Percentiles rank a stretch among this genome's conserved stretches.
phyloP scores from a whole-genome alignment of 1,139 yeast species.

The Lizanozyma gosingica region DNA sequence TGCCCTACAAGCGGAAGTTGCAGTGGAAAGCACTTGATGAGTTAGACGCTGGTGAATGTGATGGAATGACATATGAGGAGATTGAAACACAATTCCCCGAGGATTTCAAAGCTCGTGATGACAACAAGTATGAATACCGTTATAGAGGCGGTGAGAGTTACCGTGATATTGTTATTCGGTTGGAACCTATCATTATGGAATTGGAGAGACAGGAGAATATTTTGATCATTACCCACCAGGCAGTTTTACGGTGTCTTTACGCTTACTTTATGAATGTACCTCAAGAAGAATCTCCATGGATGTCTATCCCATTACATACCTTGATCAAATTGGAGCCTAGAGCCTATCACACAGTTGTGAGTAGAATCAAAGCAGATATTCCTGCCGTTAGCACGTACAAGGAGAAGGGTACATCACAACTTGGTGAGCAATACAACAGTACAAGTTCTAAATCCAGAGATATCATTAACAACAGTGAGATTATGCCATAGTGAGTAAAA shows the following conservation, averaged over 20 bases:
- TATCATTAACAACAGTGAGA: constrained; percentile 24
- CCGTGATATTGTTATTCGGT: constrained; percentile 85
- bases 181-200: constrained; percentile 97
- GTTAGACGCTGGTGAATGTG: constrained; percentile 96
- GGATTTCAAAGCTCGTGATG: constrained; percentile 93
- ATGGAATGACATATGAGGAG: constrained; percentile 87
- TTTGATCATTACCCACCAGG: constrained; percentile 94
- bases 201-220: constrained; percentile 94
- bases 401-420: constrained; percentile 80
- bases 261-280: constrained; percentile 98
- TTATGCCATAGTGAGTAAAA: constrained; percentile 1
- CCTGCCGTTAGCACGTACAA: constrained; percentile 97
- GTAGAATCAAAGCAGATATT: constrained; percentile 86
- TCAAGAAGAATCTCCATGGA: constrained; percentile 97
- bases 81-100: constrained; percentile 80
- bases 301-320: constrained; percentile 96
- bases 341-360: constrained; percentile 83
- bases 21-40: constrained; percentile 98
- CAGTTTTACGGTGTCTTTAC: constrained; percentile 89
- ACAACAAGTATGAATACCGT: constrained; percentile 89
- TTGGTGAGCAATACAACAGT: constrained; percentile 45
- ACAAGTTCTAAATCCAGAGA: constrained; percentile 30
- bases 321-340: constrained; percentile 88
- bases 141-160: constrained; percentile 97
- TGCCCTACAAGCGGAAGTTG: constrained; percentile 69